Base-by-base conservation (phyloP, 2,329 filamentous ascomycete genomes). In the Mariannaea elegans region DNA sequence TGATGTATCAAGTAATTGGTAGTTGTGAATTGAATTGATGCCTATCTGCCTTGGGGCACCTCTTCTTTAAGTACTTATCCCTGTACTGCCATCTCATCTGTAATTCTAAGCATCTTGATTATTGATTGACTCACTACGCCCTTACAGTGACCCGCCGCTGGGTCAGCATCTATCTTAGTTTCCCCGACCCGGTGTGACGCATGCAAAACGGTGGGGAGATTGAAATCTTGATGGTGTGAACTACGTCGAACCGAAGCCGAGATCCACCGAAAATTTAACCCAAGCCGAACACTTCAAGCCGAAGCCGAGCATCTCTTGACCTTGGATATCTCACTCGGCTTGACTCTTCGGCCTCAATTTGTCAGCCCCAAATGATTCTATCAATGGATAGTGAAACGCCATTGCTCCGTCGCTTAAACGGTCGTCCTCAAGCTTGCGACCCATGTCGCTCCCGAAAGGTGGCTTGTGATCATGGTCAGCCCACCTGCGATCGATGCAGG, bases 401-500 rank as follows among this genome's bases (percentile, higher is more conserved):
- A 39, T 56, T 70, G 23, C 62, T 71, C 1, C 67, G 71, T 29
- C 68, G 71, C 10, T 63, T 68, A 24, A 73, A 73, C 21, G 71
- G 71, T 34, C 67, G 71, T 2, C 68, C 67, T 4, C 71, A 72
- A 36, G 67, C 68, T 6, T 72, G 71, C 41, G 72, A 80, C 67
- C 76, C 77, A 21, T 80, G 78, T 52, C 74, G 76, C 10, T 74
- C 72, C 52, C 75, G 78, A 14, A 80, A 80, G 58, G 75, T 80
- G 7, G 78, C 79, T 6, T 81, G 79, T 66, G 78, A 81, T 56
- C 78, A 80, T 53, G 62, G 61, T 0, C 73, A 76, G n/a, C 79
- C 79, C 0, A 60, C 74, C 14, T 81, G 78, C 61, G 68, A 70
- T 36, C 72, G 78, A 34, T 81, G 79, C 60, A 71, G 62, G 45